A percentile compares a stretch with the other conserved stretches of the same genome.
These are phyloP conservation scores for Termitomyces sp. DNA, from an alignment of 768 basidiomycete species.

Conservation along the genomic window DNA sequence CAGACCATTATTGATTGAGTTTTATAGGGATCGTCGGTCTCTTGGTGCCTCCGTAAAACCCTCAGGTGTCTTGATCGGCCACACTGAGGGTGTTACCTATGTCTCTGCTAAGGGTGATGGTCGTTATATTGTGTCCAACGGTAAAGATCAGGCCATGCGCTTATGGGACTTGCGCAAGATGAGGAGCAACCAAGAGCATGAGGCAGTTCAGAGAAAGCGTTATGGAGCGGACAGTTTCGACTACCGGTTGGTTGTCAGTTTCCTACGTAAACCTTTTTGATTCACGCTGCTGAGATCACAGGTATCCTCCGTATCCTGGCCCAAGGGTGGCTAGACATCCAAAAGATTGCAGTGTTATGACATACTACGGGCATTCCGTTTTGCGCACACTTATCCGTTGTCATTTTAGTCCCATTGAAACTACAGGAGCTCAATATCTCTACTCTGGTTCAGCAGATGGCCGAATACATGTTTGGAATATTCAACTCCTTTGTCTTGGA, in stretches of 20 bases:
- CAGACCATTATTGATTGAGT: slow-evolving; percentile 19
- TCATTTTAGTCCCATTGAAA: slow-evolving; percentile 90
- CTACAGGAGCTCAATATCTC: slow-evolving; percentile 89
- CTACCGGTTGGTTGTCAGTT: slow-evolving; percentile 58
- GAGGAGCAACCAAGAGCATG: slow-evolving; percentile 68
- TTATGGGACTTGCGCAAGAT: slow-evolving; percentile 95
- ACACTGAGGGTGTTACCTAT: slow-evolving; percentile 93
- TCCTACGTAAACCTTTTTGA: background rate
- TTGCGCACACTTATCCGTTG: slow-evolving; percentile 91
- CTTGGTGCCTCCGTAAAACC: slow-evolving; percentile 60
- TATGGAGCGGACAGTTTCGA: slow-evolving; percentile 68
- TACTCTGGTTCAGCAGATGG: slow-evolving; percentile 93
- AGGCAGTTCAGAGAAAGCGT: slow-evolving; percentile 36
- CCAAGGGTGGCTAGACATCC: slow-evolving; percentile 67
- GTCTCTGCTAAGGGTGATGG: slow-evolving; percentile 96
- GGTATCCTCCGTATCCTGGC: slow-evolving; percentile 62
- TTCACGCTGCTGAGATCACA: slow-evolving; percentile 17
- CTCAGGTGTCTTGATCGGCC: slow-evolving; percentile 90
- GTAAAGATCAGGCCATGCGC: slow-evolving; percentile 89
- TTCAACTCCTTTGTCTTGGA: slow-evolving; percentile 1
- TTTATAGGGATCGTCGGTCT: slow-evolving; percentile 49
- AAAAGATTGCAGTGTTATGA: slow-evolving; percentile 91
- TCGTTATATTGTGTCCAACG: slow-evolving; percentile 91
- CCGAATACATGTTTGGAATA: slow-evolving; percentile 61
- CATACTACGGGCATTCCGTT: slow-evolving; percentile 88